Percentiles rank a stretch among this genome's conserved stretches.
Evolutionary conservation across 2,329 filamentous ascomycete genomes (phyloP).

Genomic region (Colletotrichum lindemuthianum): DNA sequence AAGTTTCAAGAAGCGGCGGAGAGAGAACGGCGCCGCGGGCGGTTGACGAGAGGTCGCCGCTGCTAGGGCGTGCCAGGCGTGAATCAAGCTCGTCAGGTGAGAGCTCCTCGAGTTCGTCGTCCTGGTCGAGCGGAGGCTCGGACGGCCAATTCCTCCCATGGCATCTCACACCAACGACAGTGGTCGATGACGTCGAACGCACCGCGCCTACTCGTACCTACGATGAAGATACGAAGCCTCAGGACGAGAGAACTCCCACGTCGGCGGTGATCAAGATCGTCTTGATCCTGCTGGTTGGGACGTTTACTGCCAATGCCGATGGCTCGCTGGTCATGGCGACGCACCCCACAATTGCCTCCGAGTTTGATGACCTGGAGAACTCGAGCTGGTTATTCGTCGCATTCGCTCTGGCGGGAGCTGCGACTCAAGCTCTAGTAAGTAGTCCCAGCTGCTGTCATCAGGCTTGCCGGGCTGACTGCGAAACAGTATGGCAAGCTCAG

Average conservation of each 20-base stretch:
- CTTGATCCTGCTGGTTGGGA: constrained; percentile 45
- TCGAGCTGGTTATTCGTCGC: constrained; percentile 60
- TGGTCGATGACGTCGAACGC: constrained; percentile 23
- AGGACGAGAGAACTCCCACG: neutral
- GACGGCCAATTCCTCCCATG: constrained; percentile 30
- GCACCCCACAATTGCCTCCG: constrained; percentile 69
- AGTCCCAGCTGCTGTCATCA: too few relatives aligned
- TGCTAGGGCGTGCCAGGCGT: constrained; percentile 21
- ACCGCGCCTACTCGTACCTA: constrained; percentile 10
- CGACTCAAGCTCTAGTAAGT: constrained; percentile 54
- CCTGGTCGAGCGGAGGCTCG: constrained; percentile 27
- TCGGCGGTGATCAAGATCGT: constrained; percentile 38
- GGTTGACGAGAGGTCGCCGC: constrained; percentile 24
- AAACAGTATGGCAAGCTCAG: constrained; percentile 63
- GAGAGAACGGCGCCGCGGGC: neutral
- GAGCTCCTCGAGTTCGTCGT: constrained; percentile 27
- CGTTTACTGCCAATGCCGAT: constrained; percentile 75
- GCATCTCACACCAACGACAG: constrained; percentile 30
- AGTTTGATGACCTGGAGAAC: constrained; percentile 65
- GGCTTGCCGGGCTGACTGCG: neutral
- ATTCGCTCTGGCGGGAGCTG: constrained; percentile 45
- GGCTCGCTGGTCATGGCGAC: constrained; percentile 73
- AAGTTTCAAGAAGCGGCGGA: neutral
- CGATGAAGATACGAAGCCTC: neutral
- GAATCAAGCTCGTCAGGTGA: constrained; percentile 32